phyloP scores from a whole-genome alignment of 768 basidiomycete species.

The Lactifluus piperatus region DNA sequence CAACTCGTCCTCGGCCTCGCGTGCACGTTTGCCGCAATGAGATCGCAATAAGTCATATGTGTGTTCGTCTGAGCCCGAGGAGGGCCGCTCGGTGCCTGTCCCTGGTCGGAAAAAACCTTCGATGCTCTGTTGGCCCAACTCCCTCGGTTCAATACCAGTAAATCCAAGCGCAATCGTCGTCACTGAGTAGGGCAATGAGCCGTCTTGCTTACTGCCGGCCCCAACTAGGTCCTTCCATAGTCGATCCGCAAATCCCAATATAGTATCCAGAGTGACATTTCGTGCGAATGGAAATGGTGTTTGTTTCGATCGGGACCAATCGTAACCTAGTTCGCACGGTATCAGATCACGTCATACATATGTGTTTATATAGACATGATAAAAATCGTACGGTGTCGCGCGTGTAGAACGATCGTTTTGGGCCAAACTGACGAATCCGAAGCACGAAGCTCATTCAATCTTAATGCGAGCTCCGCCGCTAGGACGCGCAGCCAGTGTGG shows the following conservation, averaged over 20 bases:
- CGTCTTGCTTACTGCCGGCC: constrained; percentile 22
- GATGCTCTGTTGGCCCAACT: constrained; percentile 77
- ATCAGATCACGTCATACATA: neutral
- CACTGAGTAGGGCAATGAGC: constrained; percentile 46
- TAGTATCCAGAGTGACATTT: constrained; percentile 64
- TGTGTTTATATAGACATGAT: neutral
- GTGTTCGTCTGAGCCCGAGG: neutral
- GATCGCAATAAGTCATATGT: neutral
- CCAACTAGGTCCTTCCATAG: constrained; percentile 87
- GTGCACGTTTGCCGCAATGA: constrained; percentile 20
- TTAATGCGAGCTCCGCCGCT: constrained; percentile 79
- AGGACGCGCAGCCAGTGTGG: constrained; percentile 88
- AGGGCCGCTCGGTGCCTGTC: constrained; percentile 15
- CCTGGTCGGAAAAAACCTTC: constrained; percentile 68
- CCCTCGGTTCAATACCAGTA: constrained; percentile 64
- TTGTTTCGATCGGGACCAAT: constrained; percentile 50
- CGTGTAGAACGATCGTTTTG: constrained; percentile 76
- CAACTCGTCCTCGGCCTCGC: constrained; percentile 14
- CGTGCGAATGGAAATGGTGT: constrained; percentile 77
- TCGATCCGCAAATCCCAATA: constrained; percentile 66
- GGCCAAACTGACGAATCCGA: constrained; percentile 77
- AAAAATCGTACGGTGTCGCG: constrained; percentile 55
- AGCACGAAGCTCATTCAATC: constrained; percentile 76
- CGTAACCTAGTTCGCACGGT: neutral
- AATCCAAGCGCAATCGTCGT: constrained; percentile 68